A percentile compares a stretch with the other conserved stretches of the same genome.
phyloP scores from a whole-genome alignment of 106 monocot genomes.

The Acanthochlamys bracteata region DNA sequence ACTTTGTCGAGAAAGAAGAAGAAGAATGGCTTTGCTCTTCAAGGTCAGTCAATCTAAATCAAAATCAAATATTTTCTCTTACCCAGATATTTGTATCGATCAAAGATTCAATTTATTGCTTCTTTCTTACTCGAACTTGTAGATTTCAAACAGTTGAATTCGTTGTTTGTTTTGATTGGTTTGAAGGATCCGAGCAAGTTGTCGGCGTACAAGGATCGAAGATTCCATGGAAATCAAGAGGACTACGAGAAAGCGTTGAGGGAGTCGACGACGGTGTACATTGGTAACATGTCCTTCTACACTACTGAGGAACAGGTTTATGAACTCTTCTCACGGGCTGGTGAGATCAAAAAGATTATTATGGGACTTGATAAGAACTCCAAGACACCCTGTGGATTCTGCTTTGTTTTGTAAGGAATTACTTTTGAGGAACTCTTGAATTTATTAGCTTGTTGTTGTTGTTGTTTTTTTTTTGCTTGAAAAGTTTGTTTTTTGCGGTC shows the following conservation, averaged over 20 bases:
- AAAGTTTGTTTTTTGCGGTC: background rate
- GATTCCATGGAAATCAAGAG: conserved; percentile 85
- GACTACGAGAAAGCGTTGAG: conserved; percentile 79
- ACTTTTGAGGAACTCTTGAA: background rate
- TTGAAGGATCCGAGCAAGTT: conserved; percentile 69
- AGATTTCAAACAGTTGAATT: too few species aligned
- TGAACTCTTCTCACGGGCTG: conserved; percentile 92
- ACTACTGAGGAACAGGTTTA: conserved; percentile 98
- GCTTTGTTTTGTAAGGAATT: conserved; percentile 71
- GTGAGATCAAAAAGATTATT: conserved; percentile 98
- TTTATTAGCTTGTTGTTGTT: background rate
- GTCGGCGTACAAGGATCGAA: conserved; percentile 85
- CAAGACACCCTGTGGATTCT: conserved; percentile 98
- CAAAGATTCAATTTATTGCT: too few species aligned
- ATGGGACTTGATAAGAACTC: conserved; percentile 96
- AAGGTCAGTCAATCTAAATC: too few species aligned
- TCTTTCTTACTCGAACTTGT: too few species aligned
- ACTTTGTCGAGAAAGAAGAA: too few species aligned
- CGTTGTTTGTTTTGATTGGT: too few species aligned
- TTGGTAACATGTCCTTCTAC: conserved; percentile 97
- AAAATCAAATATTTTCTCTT: too few species aligned
- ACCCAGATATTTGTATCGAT: too few species aligned
- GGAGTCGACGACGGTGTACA: conserved; percentile 66
- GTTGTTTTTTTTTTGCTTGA: background rate
- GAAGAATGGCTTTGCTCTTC: too few species aligned